phyloP scores from a whole-genome alignment of 441 rosid genomes.

The Jatropha multifida region DNA sequence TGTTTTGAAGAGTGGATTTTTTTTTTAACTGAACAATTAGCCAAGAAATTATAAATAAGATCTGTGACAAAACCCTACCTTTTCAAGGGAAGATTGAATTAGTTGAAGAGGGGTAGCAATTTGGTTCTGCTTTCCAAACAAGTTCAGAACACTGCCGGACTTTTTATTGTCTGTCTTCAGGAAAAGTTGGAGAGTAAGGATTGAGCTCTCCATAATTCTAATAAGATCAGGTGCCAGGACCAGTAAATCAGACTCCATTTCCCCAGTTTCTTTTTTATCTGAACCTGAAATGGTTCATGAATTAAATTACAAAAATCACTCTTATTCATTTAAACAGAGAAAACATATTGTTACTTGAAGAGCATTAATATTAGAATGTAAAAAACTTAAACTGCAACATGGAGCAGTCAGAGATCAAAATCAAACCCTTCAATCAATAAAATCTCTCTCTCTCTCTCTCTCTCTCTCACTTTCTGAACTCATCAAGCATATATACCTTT shows the following conservation, averaged over 20 bases:
- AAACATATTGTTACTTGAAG: background rate
- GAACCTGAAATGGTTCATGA: conserved; percentile 44
- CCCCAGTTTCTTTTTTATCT: conserved; percentile 48
- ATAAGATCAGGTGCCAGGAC: conserved; percentile 72
- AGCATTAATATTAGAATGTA: background rate
- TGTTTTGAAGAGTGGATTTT: no score
- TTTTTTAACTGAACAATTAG: no score
- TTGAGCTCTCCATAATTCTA: conserved; percentile 58
- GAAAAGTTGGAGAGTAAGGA: conserved; percentile 66
- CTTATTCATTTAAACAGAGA: background rate
- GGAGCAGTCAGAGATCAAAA: background rate
- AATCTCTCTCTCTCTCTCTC: background rate
- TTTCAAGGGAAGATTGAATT: conserved; percentile 70
- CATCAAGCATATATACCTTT: conserved; percentile 47
- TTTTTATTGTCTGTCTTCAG: conserved; percentile 82
- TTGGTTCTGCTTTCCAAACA: conserved; percentile 70
- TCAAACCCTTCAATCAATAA: background rate
- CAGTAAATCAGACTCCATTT: conserved; percentile 50
- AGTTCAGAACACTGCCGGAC: conserved; percentile 46
- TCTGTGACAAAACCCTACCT: conserved; percentile 36
- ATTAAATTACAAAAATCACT: background rate
- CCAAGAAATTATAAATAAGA: no score
- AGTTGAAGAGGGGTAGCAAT: conserved; percentile 72
- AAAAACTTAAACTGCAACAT: background rate
- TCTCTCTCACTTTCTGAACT: background rate